Evolutionary conservation across 768 basidiomycete species (phyloP).

Genomic region (Hortiboletus campestris): DNA sequence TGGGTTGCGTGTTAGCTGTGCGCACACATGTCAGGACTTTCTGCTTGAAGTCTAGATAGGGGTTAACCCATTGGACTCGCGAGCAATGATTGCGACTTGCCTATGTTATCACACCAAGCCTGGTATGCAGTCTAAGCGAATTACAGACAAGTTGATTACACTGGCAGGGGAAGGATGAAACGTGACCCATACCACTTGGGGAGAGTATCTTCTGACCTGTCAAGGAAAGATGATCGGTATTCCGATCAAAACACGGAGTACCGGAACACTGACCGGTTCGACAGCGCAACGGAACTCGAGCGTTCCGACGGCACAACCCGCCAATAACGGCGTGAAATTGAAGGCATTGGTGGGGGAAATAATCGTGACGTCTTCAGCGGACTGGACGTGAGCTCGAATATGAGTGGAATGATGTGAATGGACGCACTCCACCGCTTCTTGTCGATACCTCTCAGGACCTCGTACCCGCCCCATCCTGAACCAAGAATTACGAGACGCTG

Average conservation of each 20-base stretch:
- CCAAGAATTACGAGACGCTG: conserved; percentile 64
- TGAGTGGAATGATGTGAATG: background rate
- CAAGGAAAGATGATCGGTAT: conserved; percentile 1
- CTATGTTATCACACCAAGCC: conserved; percentile 75
- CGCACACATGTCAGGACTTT: conserved; percentile 61
- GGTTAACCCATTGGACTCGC: conserved; percentile 4
- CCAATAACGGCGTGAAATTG: conserved; percentile 47
- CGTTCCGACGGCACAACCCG: conserved; percentile 72
- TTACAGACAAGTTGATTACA: background rate
- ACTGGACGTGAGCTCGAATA: conserved; percentile 2
- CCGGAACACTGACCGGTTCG: conserved; percentile 59
- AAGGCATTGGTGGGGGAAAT: conserved; percentile 56
- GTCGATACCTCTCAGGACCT: conserved; percentile 61
- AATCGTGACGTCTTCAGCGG: conserved; percentile 54
- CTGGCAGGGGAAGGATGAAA: background rate
- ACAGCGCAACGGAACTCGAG: conserved; percentile 79
- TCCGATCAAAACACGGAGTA: background rate
- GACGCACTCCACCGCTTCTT: conserved; percentile 68
- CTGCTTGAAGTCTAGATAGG: conserved; percentile 51
- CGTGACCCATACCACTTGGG: conserved; percentile 45
- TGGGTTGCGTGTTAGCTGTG: background rate
- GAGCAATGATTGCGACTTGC: conserved; percentile 31
- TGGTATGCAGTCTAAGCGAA: conserved; percentile 55
- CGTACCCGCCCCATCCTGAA: conserved; percentile 80
- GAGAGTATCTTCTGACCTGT: conserved; percentile 56